phyloP scores from a whole-genome alignment of 768 basidiomycete genomes.

The Suillus clintonianus region DNA sequence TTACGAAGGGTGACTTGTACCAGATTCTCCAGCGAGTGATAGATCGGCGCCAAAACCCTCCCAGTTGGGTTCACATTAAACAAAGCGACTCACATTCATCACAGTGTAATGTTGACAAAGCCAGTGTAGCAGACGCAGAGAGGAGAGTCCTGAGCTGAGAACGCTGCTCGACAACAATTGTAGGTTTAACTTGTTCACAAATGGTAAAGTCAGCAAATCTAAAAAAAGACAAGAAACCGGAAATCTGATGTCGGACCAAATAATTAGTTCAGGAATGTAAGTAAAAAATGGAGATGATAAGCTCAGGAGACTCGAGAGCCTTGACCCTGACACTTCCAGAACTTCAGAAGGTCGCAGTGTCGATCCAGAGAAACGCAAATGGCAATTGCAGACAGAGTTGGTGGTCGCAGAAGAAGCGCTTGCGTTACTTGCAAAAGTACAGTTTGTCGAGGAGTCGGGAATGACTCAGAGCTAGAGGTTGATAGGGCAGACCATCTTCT shows the following conservation, averaged over 20 bases:
- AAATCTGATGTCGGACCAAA: neutral
- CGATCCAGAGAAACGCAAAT: neutral
- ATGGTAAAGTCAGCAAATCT: slow-evolving; percentile 48
- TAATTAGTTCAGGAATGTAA: neutral
- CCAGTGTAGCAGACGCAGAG: slow-evolving; percentile 37
- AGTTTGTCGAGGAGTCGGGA: neutral
- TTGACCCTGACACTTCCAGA: slow-evolving; percentile 55
- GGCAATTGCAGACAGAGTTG: neutral
- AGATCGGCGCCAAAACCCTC: slow-evolving; percentile 84
- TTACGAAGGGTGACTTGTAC: neutral
- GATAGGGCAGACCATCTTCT: neutral
- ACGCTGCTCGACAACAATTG: neutral
- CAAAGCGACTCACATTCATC: slow-evolving; percentile 77
- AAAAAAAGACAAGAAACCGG: slow-evolving; percentile 8
- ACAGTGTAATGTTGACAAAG: slow-evolving; percentile 70
- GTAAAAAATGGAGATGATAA: neutral
- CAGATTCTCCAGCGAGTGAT: neutral
- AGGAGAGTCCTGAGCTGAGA: too few species aligned
- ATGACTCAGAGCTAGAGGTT: neutral
- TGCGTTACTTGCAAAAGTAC: neutral
- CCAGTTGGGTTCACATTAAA: slow-evolving; percentile 79
- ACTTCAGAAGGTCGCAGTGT: slow-evolving; percentile 15
- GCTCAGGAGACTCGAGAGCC: slow-evolving; percentile 48
- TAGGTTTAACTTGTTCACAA: slow-evolving; percentile 34
- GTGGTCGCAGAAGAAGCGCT: neutral